Evolutionary conservation across 2,329 filamentous ascomycete genomes (phyloP), one percentile per base, ranked within the genome.

Genomic region (Epichloe elymi): DNA sequence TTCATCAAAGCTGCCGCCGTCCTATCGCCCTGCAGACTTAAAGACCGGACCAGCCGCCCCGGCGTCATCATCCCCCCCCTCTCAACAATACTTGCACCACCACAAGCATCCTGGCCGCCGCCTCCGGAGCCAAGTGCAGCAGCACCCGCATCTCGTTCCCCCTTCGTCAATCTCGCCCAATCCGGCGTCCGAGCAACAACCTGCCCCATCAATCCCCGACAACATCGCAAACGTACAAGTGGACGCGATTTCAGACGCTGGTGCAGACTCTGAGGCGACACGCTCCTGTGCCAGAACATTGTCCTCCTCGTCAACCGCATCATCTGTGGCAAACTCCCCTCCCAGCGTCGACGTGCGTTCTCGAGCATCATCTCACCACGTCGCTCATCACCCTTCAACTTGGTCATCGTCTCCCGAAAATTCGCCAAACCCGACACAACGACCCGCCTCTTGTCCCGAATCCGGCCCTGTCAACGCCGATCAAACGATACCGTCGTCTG

Each of bases 1-100:
- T 59, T 72, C 74, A 39, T 79, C 75, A 54, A 79, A 78, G 58
- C 64, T 78, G 56, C 75, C 76, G 56, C 75, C 76, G 30, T 70
- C 75, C 20, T 77, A 74, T 62, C 75, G 75, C 53, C 75, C 76
- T 59, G 72, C 69, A 56, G 75, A 78, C 63, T 65, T 73, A 50
- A 65, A 65, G 51, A 68, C 52, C 54, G 58, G 47, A 45, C 54
- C 39, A n/a, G 39, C 57, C 52, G 30, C 57, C 52, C 51, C 59
- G 55, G 52, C 53, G 55, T 58, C 56, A 54, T 55, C 57, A 49
- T 48, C 45, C 51, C 51, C 55, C 53, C 51, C 55, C 53, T 54
- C 54, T 42, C 52, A 55, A 46, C 54, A 49, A 51, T 51, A 51
- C 50, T 42, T 48, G 49, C 54, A 54, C 46, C 53, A 50, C 46